A percentile compares a stretch with the other conserved stretches of the same genome.
Evolutionary conservation across 306 rosid genomes (phyloP).

Genomic region (Hippophae rhamnoides): DNA sequence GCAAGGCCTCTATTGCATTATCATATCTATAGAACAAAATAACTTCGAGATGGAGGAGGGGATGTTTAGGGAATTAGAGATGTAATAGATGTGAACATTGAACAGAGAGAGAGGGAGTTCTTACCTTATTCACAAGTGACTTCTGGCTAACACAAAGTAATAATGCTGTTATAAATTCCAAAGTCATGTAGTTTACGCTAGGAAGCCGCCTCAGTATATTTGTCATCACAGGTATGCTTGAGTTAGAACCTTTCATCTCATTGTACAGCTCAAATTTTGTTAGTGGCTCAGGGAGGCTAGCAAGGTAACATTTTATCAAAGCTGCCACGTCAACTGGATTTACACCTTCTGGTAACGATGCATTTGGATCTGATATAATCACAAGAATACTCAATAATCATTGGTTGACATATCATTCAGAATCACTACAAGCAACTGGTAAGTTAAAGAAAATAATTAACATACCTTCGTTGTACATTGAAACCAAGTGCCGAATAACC

Average conservation of each 20-base stretch:
- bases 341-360: slow-evolving; percentile 66
- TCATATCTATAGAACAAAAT: no score
- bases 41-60: background rate
- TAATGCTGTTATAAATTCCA: slow-evolving; percentile 82
- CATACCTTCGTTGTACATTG: slow-evolving; percentile 79
- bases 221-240: slow-evolving; percentile 64
- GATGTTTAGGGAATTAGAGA: background rate
- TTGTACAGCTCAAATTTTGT: slow-evolving; percentile 66
- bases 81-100: background rate
- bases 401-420: slow-evolving; percentile 11
- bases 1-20: no score
- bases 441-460: slow-evolving; percentile 13
- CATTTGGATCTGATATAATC: slow-evolving; percentile 49
- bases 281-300: slow-evolving; percentile 94
- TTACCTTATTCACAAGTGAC: slow-evolving; percentile 75
- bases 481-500: slow-evolving; percentile 73
- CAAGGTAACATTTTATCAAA: slow-evolving; percentile 74
- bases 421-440: slow-evolving; percentile 13
- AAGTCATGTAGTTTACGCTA: slow-evolving; percentile 80
- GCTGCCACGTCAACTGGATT: slow-evolving; percentile 83
- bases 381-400: slow-evolving; percentile 6
- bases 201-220: slow-evolving; percentile 75
- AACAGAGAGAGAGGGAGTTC: slow-evolving; percentile 16
- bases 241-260: slow-evolving; percentile 66
- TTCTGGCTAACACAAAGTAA: slow-evolving; percentile 83